Evolutionary conservation across 225 moss, liverwort and hornwort genomes (phyloP).

Genomic region (Physcomitrium patens): DNA sequence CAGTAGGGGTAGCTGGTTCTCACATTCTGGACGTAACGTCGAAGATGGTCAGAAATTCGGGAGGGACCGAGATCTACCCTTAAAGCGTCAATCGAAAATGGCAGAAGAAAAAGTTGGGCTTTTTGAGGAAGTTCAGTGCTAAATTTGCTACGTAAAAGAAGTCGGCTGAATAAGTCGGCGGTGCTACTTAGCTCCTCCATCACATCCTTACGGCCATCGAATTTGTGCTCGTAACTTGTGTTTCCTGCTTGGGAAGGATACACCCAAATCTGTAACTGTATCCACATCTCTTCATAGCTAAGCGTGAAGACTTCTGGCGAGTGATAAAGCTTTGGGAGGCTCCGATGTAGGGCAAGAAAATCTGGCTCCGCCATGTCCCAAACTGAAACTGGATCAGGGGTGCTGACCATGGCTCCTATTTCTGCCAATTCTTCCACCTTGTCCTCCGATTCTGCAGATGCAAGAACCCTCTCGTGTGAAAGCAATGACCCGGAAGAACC

Average conservation of each 20-base stretch:
- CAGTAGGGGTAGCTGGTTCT: conserved; percentile 63
- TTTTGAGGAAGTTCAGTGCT: conserved; percentile 55
- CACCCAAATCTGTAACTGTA: conserved; percentile 60
- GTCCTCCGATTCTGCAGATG: conserved; percentile 17
- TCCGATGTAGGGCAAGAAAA: conserved; percentile 6
- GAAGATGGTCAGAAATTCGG: conserved; percentile 52
- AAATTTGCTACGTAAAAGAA: conserved; percentile 62
- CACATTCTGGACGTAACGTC: conserved; percentile 57
- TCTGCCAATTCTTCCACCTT: background rate
- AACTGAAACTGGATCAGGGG: background rate
- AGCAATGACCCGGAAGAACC: background rate
- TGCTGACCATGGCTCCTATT: too few relatives aligned
- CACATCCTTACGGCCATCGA: conserved; percentile 5
- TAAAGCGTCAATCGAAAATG: conserved; percentile 63
- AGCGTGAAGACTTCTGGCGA: conserved; percentile 64
- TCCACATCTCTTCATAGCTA: conserved; percentile 75
- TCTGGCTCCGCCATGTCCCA: conserved; percentile 26
- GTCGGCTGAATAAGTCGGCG: conserved; percentile 64
- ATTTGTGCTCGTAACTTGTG: conserved; percentile 43
- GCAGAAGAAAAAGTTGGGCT: conserved; percentile 70
- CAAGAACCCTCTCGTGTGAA: background rate
- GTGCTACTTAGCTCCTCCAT: conserved; percentile 42
- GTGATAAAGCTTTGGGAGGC: conserved; percentile 57
- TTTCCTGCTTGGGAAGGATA: conserved; percentile 47
- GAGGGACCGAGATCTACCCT: conserved; percentile 48